Percentiles rank a stretch among this genome's conserved stretches.
Evolutionary conservation across 805 yeast genomes (phyloP).

Genomic region (Suhomyces emberorum): DNA sequence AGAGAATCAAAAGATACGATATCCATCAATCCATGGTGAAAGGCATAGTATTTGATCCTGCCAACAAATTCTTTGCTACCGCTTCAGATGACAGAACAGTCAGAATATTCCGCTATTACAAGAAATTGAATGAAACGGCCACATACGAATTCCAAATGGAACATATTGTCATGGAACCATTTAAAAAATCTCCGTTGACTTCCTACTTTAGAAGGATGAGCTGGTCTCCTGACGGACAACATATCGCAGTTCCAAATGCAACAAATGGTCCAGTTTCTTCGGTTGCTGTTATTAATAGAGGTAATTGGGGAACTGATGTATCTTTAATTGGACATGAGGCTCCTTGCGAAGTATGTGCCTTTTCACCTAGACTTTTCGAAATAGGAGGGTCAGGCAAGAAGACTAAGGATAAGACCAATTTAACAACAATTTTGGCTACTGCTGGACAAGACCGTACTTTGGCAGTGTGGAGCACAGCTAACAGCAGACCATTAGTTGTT

Average conservation of each 20-base stretch:
- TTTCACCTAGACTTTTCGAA: conserved; percentile 67
- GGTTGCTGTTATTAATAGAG: conserved; percentile 70
- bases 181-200: conserved; percentile 82
- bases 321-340: conserved; percentile 78
- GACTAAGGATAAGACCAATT: conserved; percentile 22
- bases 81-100: conserved; percentile 94
- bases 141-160: conserved; percentile 86
- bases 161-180: conserved; percentile 78
- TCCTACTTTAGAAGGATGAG: conserved; percentile 83
- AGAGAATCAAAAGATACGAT: conserved; percentile 82
- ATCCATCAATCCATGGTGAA: conserved; percentile 94
- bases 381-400: conserved; percentile 13
- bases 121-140: conserved; percentile 46
- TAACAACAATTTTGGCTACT: conserved; percentile 80
- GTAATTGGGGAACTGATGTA: conserved; percentile 74
- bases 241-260: conserved; percentile 82
- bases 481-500: conserved; percentile 74
- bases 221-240: conserved; percentile 93
- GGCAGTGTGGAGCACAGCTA: conserved; percentile 82
- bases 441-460: conserved; percentile 92
- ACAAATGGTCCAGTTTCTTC: conserved; percentile 79
- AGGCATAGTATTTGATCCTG: conserved; percentile 97
- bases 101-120: conserved; percentile 81
- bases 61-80: conserved; percentile 95
- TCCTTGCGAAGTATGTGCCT: conserved; percentile 77